A percentile compares a stretch with the other conserved stretches of the same genome.
phyloP scores from a whole-genome alignment of 2,329 filamentous ascomycete species.

The Fusarium denticulatum region DNA sequence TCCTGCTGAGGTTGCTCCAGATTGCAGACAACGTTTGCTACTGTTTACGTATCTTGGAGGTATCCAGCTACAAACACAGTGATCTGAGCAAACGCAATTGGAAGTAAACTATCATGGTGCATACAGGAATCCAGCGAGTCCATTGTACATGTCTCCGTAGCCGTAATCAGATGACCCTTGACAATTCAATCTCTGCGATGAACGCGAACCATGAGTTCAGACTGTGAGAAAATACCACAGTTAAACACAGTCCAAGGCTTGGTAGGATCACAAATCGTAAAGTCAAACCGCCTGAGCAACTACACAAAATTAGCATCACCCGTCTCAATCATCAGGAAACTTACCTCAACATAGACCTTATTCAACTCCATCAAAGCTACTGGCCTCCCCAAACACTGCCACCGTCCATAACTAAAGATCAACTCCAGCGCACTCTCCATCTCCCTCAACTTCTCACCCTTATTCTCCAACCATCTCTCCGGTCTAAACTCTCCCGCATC shows the following conservation, averaged over 20 bases:
- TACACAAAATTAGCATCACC: conserved; percentile 1
- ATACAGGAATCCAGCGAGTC: neutral
- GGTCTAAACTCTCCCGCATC: conserved; percentile 50
- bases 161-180: rapidly evolving
- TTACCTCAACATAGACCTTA: conserved; percentile 54
- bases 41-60: neutral
- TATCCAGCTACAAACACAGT: neutral
- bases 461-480: conserved; percentile 51
- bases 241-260: conserved; percentile 47
- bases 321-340: rapidly evolving
- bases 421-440: conserved; percentile 53
- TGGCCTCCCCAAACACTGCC: conserved; percentile 52
- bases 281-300: conserved; percentile 47
- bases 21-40: neutral
- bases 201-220: conserved; percentile 43
- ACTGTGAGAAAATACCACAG: conserved; percentile 46
- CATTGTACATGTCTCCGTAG: neutral
- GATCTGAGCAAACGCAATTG: neutral
- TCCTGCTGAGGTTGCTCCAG: neutral
- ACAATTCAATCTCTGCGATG: neutral
- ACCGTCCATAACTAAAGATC: conserved; percentile 53
- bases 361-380: conserved; percentile 54
- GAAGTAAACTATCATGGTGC: neutral
- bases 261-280: conserved; percentile 45
- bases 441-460: conserved; percentile 42